Evolutionary conservation across 805 yeast species (phyloP).

Genomic region (Schizosaccharomyces cryophilus): DNA sequence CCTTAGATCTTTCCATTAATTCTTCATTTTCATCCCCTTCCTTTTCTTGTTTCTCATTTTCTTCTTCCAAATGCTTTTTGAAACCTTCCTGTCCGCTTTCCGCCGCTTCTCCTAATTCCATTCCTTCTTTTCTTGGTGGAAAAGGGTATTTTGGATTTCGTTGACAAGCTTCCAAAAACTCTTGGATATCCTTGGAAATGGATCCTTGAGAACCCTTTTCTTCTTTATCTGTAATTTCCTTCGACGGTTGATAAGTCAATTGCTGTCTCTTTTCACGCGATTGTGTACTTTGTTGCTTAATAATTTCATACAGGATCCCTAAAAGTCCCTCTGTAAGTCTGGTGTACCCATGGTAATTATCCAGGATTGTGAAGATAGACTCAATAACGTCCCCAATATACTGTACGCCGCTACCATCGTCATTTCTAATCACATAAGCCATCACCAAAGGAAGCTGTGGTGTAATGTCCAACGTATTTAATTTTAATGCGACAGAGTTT

Average conservation of each 20-base stretch:
- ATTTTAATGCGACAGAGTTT: conserved; percentile 46
- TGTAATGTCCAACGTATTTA: conserved; percentile 46
- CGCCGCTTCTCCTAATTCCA: background rate
- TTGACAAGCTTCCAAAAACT: background rate
- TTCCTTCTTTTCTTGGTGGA: background rate
- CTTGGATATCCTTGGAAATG: background rate
- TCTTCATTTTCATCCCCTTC: conserved; percentile 7
- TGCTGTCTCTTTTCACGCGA: background rate
- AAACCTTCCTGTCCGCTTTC: background rate
- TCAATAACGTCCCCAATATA: conserved; percentile 51
- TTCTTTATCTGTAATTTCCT: background rate
- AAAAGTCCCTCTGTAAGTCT: conserved; percentile 50
- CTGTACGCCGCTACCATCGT: conserved; percentile 39
- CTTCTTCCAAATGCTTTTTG: background rate
- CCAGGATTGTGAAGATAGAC: conserved; percentile 53
- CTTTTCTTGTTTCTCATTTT: background rate
- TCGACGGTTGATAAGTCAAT: background rate
- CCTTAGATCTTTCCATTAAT: conserved; percentile 8
- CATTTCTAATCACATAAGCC: conserved; percentile 39
- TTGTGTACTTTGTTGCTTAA: conserved; percentile 14
- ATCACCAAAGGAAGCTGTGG: conserved; percentile 52
- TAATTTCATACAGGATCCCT: conserved; percentile 37
- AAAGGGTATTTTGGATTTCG: background rate
- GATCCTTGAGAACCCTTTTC: background rate
- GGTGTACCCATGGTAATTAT: conserved; percentile 63